Base-by-base conservation (phyloP, 2,329 filamentous ascomycete species). In the Talaromyces sp. region DNA sequence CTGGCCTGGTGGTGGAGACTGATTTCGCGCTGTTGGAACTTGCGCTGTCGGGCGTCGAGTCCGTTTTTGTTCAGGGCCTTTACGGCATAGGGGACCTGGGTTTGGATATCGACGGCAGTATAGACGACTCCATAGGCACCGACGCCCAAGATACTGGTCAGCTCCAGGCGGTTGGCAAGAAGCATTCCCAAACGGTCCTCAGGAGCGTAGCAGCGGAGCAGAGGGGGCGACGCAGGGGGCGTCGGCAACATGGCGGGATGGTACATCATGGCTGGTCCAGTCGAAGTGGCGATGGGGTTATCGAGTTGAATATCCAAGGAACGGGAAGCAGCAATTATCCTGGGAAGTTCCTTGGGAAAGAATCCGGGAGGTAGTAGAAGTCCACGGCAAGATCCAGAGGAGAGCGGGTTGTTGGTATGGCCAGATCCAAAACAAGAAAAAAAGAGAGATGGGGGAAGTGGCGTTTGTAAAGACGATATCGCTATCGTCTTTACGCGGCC, bases 91-190 rank as follows among this genome's bases (percentile, higher is more conserved):
- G 86, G 87, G 61, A 87, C 84, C 73, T 89, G 85, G 67, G 87
- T 93, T 73, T 88, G 88, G 72, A 93, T 85, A 78, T 94, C 92
- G 77, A 90, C 81, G 70, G 92, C 92, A 65, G 88, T 86, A 80
- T 97, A 97, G 27, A 99, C 94, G 48, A 97, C 92, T 65, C 94
- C 94, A 77, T 99, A 99, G 61, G 94, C 94, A 68, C 94, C 94
- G 56, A 93, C 90, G 65, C 94, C 94, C 64, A 97, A 84, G 68
- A 97, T 90, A 64, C 87, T 85, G 65, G 87, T 91, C 70, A 97
- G 81, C 79, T 93, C 88, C 67, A 97, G 83, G 73, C 90, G 87
- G 72, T 89, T 88, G 68, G 90, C 90, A 66, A 97, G 84, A 67
- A 93, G 82, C 67, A 88, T 86, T 75, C 93, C 92, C 81, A 97